These are phyloP conservation scores for Paulownia fortunei DNA, from an alignment of 257 asterid species.

Conservation along the genomic window DNA sequence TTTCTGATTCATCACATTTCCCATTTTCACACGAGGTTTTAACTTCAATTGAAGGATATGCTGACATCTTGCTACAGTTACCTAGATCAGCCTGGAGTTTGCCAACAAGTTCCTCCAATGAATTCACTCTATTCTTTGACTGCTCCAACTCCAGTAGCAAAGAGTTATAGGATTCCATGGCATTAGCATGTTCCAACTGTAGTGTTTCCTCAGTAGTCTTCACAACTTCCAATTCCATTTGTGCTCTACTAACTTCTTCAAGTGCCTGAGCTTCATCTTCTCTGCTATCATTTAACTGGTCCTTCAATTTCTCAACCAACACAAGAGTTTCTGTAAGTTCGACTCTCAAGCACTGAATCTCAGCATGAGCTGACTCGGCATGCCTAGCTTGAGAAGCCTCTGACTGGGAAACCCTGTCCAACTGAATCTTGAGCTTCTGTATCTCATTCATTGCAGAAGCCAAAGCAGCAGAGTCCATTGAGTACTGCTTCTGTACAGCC, in stretches of 20 bases:
- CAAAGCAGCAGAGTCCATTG: slow-evolving; percentile 71
- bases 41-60: slow-evolving; percentile 17
- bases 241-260: slow-evolving; percentile 56
- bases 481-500: slow-evolving; percentile 77
- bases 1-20: slow-evolving; percentile 29
- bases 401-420: slow-evolving; percentile 62
- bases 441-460: slow-evolving; percentile 74
- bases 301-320: slow-evolving; percentile 59
- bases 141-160: slow-evolving; percentile 64
- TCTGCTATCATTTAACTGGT: slow-evolving; percentile 57
- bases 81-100: slow-evolving; percentile 45
- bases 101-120: slow-evolving; percentile 63
- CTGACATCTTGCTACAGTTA: slow-evolving; percentile 15
- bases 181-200: slow-evolving; percentile 44
- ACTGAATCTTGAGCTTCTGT: slow-evolving; percentile 73
- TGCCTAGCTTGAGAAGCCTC: slow-evolving; percentile 72
- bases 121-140: slow-evolving; percentile 52
- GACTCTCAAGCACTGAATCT: slow-evolving; percentile 61
- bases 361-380: slow-evolving; percentile 73
- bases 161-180: slow-evolving; percentile 48
- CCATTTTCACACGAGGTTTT: slow-evolving; percentile 19
- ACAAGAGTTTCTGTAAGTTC: slow-evolving; percentile 65
- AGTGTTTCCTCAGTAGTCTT: slow-evolving; percentile 50
- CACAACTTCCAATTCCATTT: slow-evolving; percentile 56
- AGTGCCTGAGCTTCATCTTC: slow-evolving; percentile 65